Conservation (phyloP, 805 yeast species). For the Myxozyma vanderwaltii region DNA sequence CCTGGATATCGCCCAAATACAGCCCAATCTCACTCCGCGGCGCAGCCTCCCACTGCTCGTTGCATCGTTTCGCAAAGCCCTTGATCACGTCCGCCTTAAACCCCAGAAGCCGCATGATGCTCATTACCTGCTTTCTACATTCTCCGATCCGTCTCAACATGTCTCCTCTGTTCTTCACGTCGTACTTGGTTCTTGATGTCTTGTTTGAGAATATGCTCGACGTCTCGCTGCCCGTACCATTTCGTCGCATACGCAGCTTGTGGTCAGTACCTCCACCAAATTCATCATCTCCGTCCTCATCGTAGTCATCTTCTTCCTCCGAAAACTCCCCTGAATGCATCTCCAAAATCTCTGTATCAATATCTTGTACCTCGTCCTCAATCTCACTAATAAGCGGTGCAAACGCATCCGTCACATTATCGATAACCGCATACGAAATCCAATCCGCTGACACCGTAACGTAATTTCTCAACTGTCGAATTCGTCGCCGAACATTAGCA, state of each 20-base stretch:
- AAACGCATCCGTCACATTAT: slow-evolving; percentile 95
- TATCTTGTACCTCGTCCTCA: slow-evolving; percentile 91
- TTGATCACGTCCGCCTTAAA: slow-evolving; percentile 97
- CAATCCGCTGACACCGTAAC: slow-evolving; percentile 90
- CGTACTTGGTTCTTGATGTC: slow-evolving; percentile 11
- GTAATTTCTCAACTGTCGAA: slow-evolving; percentile 82
- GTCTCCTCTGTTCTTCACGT: slow-evolving; percentile 69
- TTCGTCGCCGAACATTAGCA: slow-evolving; percentile 90
- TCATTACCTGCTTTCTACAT: slow-evolving; percentile 92
- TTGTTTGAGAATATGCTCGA: slow-evolving; percentile 16
- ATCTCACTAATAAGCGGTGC: slow-evolving; percentile 95
- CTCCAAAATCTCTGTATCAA: slow-evolving; percentile 84
- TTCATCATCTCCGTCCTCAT: slow-evolving; percentile 43
- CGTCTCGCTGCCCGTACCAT: slow-evolving; percentile 40
- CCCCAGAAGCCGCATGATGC: slow-evolving; percentile 77
- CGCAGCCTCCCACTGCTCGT: slow-evolving; percentile 78
- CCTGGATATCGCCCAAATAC: slow-evolving; percentile 96
- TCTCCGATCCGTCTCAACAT: slow-evolving; percentile 95
- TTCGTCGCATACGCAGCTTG: slow-evolving; percentile 54
- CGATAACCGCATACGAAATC: slow-evolving; percentile 95
- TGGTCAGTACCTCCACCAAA: slow-evolving; percentile 7
- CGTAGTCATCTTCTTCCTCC: slow-evolving; percentile 51
- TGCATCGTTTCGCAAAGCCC: slow-evolving; percentile 89
- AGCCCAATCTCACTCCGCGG: slow-evolving; percentile 86
- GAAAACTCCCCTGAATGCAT: slow-evolving; percentile 62